Base-by-base conservation (phyloP, 768 basidiomycete species). In the Ramaria rubella region DNA sequence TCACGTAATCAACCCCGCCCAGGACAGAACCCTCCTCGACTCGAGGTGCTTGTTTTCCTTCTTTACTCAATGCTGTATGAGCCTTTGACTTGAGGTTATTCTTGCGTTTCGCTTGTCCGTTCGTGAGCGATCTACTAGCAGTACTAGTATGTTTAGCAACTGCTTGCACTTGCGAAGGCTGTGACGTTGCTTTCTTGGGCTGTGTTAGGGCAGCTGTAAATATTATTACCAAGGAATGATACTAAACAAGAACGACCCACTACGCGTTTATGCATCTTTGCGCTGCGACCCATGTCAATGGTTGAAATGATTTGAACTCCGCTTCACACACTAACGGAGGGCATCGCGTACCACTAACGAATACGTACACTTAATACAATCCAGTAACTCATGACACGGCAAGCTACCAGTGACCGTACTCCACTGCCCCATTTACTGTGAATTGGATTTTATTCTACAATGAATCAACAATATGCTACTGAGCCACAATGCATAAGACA, bases 1-100 rank as follows among this genome's bases (percentile, higher is more conserved):
- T 74, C 45, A 91, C 82, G 64, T 90, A 91, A 68, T 91, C 89
- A 29, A 84, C 87, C 19, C 79, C 86, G 19, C 85, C 87, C 34
- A 90, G 72, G 2, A 90, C 77, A 52, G 66, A 77, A 0, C 70
- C 75, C 14, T 69, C 75, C 46, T 54, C 63, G 24, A 52, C 38
- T 5, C 26, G 30, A 30, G 48, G 31, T 17, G n/a, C 23, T n/a
- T 21, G 30, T 17, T 30, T 34, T 12, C 29, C 52, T 21, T 55
- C 33, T 9, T 9, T 34, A 7, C 12, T 40, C 1, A 21, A 27
- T 17, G 11, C 36, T 9, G 23, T 33, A 26, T 24, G 38, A 21
- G 36, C 52, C 58, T 63, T 49, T 58, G 61, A 38, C 60, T 62
- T 56, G 11, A 56, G 27, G 11, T 49, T 60, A 34, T 51, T 52